These are phyloP conservation scores for Triticum turgidum DNA, from an alignment of 176 grass and related monocot genomes.

Conservation along the genomic window DNA sequence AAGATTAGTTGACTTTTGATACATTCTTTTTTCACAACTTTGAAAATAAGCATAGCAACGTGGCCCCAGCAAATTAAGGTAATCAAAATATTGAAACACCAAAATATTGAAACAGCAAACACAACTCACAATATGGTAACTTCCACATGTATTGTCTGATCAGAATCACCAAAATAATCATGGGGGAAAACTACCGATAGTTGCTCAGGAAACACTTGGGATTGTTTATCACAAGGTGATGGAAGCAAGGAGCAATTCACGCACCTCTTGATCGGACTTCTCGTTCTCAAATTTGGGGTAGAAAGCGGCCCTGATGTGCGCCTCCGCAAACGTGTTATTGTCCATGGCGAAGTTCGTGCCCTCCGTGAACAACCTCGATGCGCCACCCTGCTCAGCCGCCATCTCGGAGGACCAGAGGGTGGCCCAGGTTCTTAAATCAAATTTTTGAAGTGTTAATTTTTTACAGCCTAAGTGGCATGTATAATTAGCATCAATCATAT, in stretches of 20 bases:
- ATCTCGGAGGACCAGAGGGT: neutral
- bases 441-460: neutral
- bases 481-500: neutral
- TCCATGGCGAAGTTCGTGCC: conserved; percentile 52
- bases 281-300: conserved; percentile 99
- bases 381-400: conserved; percentile 14
- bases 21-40: neutral
- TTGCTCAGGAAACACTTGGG: neutral
- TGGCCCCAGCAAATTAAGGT: neutral
- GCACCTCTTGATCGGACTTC: conserved; percentile 85
- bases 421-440: neutral
- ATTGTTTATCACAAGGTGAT: neutral
- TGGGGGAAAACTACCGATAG: neutral
- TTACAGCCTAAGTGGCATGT: neutral
- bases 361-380: conserved; percentile 53
- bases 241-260: neutral
- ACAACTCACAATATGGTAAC: neutral
- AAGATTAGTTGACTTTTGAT: no score
- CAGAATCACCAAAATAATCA: neutral
- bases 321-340: conserved; percentile 52
- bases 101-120: neutral
- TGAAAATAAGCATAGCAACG: no score
- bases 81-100: neutral
- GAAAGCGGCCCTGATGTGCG: conserved; percentile 79
- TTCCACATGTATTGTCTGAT: neutral